Evolutionary conservation across 257 asterid genomes (phyloP).

Genomic region (Solanum ahanhuiri): DNA sequence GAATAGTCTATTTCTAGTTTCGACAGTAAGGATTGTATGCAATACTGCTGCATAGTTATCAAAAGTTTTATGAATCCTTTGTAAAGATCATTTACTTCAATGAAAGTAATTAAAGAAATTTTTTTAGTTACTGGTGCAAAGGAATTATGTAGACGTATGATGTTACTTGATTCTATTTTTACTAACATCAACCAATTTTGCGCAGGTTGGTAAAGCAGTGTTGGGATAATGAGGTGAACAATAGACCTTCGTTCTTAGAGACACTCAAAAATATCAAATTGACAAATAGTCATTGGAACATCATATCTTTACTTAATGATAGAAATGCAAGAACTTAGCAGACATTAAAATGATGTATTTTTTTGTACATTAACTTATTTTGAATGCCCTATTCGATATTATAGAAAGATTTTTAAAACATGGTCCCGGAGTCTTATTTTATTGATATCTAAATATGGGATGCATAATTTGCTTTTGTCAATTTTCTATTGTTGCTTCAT

Average conservation of each 20-base stretch:
- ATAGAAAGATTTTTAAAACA: background rate
- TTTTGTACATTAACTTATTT: background rate
- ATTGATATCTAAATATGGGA: background rate
- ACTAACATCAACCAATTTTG: background rate
- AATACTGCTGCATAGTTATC: background rate
- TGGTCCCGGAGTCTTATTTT: background rate
- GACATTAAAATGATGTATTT: background rate
- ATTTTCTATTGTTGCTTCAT: background rate
- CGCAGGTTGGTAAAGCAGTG: conserved; percentile 32
- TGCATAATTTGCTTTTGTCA: background rate
- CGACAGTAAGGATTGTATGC: background rate
- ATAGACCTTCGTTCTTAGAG: conserved; percentile 59
- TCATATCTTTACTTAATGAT: conserved; percentile 15
- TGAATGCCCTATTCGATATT: background rate
- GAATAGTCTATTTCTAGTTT: background rate
- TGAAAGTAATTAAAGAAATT: too few species aligned
- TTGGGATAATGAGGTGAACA: conserved; percentile 59
- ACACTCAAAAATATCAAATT: conserved; percentile 27
- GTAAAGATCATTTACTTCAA: background rate
- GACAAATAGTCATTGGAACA: conserved; percentile 38
- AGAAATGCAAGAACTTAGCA: background rate
- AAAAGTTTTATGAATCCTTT: background rate
- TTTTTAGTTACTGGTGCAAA: too few species aligned
- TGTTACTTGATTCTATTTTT: background rate
- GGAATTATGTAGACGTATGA: background rate